Evolutionary conservation across 2,329 filamentous ascomycete species (phyloP), one percentile per base, ranked within the genome.

Genomic region (Zalaria sp.): DNA sequence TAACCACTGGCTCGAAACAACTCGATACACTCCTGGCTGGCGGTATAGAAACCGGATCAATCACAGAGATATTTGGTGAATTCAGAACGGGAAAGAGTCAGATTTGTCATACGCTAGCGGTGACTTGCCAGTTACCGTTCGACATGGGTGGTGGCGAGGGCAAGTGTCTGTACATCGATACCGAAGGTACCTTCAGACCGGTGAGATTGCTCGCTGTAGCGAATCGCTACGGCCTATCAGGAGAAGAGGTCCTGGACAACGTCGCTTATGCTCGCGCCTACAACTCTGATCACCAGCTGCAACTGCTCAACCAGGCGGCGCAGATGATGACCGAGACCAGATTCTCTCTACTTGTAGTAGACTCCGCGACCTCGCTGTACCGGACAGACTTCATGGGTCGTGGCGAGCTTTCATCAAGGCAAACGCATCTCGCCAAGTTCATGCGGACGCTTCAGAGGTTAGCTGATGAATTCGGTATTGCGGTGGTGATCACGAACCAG

Each of bases 311-410:
- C 54, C 89, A 96, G 61, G 93, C 91, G 3, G 83, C 91, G 2
- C 79, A 87, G 47, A 98, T 98, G 91, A 98, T 98, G 93, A 95
- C 88, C 44, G 93, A 98, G 67, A 98, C 91, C 0, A 79, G 91
- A 3, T 98, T 98, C 62, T 96, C 91, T 3, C 73, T 98, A 5
- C 77, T 98, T 39, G 79, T 98, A 38, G 91, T 98, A 43, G 91
- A 98, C 64, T 94, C 87, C 43, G 93, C 93, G 9, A 98, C 91
- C 0, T 82, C 89, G 2, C 73, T 98, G 3, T 98, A 98, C 63
- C 79, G 91, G 51, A 98, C 91, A 0, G 91, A 98, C 57, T 98
- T 96, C 63, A 77, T 87, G 48, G 91, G 91, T n/a, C 82, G 91
- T 61, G 93, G 91, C 44, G 91, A 98, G 63, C 73, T 98, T 28